Percentiles rank a stretch among this genome's conserved stretches.
Conservation (phyloP, 2,329 filamentous ascomycete genomes). For the Mycosphaerelloides madeirae region DNA sequence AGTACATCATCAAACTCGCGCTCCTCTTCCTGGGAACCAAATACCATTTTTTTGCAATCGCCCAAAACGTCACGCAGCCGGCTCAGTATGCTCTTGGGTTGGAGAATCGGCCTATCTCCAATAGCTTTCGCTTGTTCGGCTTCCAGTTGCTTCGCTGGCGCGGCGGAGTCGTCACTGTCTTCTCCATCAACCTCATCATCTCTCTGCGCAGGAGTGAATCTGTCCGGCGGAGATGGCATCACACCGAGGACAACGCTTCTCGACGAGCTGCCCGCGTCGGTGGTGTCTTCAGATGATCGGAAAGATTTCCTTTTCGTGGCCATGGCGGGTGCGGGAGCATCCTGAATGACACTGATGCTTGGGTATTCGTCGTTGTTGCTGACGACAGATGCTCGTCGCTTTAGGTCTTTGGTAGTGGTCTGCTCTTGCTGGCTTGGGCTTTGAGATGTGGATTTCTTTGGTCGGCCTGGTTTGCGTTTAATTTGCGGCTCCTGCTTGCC, state of each 20-base stretch:
- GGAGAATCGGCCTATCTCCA: neutral
- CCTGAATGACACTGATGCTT: conserved; percentile 10
- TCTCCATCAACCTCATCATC: neutral
- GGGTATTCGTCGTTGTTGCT: conserved; percentile 8
- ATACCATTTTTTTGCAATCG: conserved; percentile 54
- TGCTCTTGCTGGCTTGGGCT: conserved; percentile 1
- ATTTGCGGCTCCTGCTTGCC: conserved; percentile 2
- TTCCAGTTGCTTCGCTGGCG: neutral
- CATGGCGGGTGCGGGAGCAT: conserved; percentile 21
- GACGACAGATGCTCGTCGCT: conserved; percentile 27
- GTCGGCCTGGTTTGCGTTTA: conserved; percentile 26
- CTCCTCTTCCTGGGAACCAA: conserved; percentile 64
- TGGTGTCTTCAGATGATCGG: conserved; percentile 1
- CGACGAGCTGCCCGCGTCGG: neutral
- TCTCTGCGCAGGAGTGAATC: neutral
- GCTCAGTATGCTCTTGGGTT: conserved; percentile 48
- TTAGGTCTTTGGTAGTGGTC: conserved; percentile 14
- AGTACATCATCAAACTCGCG: conserved; percentile 71
- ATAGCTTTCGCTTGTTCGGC: neutral
- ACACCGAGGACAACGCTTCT: neutral
- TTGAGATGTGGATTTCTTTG: conserved; percentile 20
- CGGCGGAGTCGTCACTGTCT: neutral
- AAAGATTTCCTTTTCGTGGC: conserved; percentile 12
- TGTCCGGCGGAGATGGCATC: neutral
- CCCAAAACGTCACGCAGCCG: conserved; percentile 54